These are phyloP conservation scores for Eustoma russellianum DNA, from an alignment of 257 asterid species.

Conservation along the genomic window DNA sequence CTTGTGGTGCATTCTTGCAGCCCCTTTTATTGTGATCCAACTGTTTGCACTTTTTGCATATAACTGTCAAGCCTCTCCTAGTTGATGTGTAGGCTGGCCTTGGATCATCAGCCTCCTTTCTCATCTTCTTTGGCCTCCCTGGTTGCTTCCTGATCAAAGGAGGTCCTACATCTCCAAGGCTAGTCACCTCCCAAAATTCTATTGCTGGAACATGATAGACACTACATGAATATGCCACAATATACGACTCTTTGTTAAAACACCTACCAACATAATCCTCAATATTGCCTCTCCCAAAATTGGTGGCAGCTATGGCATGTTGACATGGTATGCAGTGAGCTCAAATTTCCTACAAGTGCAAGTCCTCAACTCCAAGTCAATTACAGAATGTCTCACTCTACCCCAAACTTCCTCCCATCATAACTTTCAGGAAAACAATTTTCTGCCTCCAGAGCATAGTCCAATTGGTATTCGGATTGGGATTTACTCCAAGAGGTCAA, in stretches of 20 bases:
- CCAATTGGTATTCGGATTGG: no score
- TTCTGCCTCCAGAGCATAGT: no score
- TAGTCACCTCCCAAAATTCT: background rate
- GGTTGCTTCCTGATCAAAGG: background rate
- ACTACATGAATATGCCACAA: background rate
- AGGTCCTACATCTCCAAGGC: background rate
- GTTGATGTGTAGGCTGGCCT: no score
- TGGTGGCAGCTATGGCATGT: background rate
- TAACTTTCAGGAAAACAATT: background rate
- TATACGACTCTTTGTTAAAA: background rate
- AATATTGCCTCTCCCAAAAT: background rate
- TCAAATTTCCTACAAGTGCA: background rate
- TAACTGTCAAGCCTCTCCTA: no score
- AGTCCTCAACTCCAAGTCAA: background rate
- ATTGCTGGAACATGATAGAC: background rate
- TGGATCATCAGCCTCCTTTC: no score
- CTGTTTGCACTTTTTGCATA: no score
- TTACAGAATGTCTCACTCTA: background rate
- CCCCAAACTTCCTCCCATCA: background rate
- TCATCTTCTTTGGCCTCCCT: no score
- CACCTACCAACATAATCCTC: background rate
- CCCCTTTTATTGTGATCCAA: no score
- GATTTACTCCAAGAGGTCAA: no score
- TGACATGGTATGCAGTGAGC: background rate
- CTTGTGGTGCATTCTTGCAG: no score